phyloP scores from a whole-genome alignment of 768 basidiomycete species.

The Boletus patriciae region DNA sequence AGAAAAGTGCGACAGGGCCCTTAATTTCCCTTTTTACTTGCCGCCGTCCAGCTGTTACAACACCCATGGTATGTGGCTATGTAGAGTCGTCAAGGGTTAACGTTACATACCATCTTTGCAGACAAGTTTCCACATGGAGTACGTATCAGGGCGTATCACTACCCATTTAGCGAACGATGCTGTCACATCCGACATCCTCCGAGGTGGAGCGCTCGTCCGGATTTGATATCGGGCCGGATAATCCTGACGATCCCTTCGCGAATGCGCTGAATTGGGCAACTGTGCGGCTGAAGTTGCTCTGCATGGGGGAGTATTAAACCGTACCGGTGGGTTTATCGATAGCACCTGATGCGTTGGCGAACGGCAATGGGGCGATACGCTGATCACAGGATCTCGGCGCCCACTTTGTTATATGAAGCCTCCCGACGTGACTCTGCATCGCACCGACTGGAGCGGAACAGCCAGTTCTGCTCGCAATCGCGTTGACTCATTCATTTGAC shows the following conservation, averaged over 20 bases:
- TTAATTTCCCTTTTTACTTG: conserved; percentile 16
- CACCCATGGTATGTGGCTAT: not conserved
- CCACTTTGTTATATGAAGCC: conserved; percentile 6
- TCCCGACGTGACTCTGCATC: conserved; percentile 13
- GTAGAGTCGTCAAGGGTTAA: conserved; percentile 14
- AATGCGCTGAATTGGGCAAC: conserved; percentile 22
- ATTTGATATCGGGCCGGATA: conserved; percentile 27
- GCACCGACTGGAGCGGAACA: conserved; percentile 27
- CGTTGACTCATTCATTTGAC: conserved; percentile 22
- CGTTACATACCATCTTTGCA: conserved; percentile 8
- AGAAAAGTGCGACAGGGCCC: conserved; percentile 6
- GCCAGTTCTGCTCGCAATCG: conserved; percentile 19
- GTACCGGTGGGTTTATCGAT: conserved; percentile 22
- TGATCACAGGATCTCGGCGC: conserved; percentile 19
- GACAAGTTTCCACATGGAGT: conserved; percentile 21
- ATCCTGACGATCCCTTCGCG: conserved; percentile 36
- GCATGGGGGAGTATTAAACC: conserved; percentile 28
- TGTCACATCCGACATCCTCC: conserved; percentile 32
- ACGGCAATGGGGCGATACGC: conserved; percentile 10
- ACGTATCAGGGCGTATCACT: conserved; percentile 25
- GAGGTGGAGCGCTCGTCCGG: conserved; percentile 3
- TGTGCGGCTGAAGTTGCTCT: conserved; percentile 17
- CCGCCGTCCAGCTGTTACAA: conserved; percentile 2
- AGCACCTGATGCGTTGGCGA: conserved; percentile 15
- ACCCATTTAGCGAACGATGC: conserved; percentile 9